phyloP scores from a whole-genome alignment of 192 early-diverging fungal species.

The Coemansia sp. region DNA sequence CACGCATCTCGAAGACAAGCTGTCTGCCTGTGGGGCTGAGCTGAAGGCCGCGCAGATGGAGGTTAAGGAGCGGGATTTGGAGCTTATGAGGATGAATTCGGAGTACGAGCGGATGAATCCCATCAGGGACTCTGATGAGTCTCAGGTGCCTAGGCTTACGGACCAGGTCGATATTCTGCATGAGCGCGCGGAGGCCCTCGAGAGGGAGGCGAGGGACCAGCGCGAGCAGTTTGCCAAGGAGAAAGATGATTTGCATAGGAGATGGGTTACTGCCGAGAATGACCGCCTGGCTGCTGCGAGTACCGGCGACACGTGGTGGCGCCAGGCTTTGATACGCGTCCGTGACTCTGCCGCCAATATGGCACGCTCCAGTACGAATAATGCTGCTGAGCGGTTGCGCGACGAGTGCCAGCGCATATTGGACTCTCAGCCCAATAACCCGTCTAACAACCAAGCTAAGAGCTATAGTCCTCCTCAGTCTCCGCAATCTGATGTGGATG shows the following conservation, averaged over 20 bases:
- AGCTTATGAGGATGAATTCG: conserved; percentile 39
- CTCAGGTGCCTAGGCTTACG: conserved; percentile 19
- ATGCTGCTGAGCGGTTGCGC: neutral
- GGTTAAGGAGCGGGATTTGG: conserved; percentile 46
- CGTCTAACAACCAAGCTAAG: no score
- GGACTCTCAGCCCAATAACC: neutral
- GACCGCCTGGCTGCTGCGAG: conserved; percentile 19
- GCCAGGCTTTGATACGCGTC: neutral
- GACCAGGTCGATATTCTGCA: conserved; percentile 55
- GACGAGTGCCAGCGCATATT: neutral
- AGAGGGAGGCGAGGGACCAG: conserved; percentile 30
- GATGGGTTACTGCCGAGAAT: conserved; percentile 51
- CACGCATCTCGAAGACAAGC: conserved; percentile 31
- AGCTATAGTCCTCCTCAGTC: neutral
- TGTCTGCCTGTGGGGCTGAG: conserved; percentile 10
- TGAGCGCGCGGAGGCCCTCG: conserved; percentile 42
- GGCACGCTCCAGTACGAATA: neutral
- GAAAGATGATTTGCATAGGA: conserved; percentile 37
- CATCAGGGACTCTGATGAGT: neutral
- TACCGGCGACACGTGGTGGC: neutral
- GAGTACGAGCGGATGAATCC: conserved; percentile 14
- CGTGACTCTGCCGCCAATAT: neutral
- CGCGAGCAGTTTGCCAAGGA: conserved; percentile 38
- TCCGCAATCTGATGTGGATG: neutral
- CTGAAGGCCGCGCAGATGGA: conserved; percentile 36